Evolutionary conservation across 2,329 filamentous ascomycete genomes (phyloP).

Genomic region (Whalleya microplaca): DNA sequence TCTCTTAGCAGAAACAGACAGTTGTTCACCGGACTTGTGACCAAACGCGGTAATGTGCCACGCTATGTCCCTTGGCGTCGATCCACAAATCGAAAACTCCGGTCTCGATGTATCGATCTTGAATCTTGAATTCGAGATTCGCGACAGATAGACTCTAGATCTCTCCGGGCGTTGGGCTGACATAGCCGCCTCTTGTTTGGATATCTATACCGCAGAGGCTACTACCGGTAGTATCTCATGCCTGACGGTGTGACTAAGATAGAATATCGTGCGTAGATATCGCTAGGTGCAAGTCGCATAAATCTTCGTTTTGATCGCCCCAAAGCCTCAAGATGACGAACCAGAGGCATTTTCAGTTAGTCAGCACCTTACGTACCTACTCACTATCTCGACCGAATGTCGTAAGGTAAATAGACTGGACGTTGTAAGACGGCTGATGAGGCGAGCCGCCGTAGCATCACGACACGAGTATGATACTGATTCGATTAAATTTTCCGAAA

Average conservation of each 20-base stretch:
- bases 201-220: conserved; percentile 7
- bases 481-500: conserved; percentile 9
- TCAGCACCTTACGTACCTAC: background rate
- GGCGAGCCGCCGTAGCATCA: conserved; percentile 15
- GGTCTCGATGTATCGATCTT: conserved; percentile 24
- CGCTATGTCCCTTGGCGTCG: conserved; percentile 14
- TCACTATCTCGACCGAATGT: background rate
- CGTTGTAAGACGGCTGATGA: conserved; percentile 6
- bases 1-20: background rate
- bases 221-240: background rate
- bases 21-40: background rate
- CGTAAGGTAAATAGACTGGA: conserved; percentile 13
- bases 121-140: conserved; percentile 22
- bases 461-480: conserved; percentile 14
- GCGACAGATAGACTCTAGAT: conserved; percentile 16
- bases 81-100: conserved; percentile 18
- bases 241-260: background rate
- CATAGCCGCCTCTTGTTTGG: conserved; percentile 1
- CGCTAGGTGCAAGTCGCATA: background rate
- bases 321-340: conserved; percentile 15
- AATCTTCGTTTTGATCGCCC: conserved; percentile 1
- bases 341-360: background rate
- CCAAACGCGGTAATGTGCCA: conserved; percentile 1
- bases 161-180: conserved; percentile 7
- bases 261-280: background rate